Percentiles rank a stretch among this genome's conserved stretches.
Conservation (phyloP, 2,329 filamentous ascomycete species). For the Elsinoe perseae region DNA sequence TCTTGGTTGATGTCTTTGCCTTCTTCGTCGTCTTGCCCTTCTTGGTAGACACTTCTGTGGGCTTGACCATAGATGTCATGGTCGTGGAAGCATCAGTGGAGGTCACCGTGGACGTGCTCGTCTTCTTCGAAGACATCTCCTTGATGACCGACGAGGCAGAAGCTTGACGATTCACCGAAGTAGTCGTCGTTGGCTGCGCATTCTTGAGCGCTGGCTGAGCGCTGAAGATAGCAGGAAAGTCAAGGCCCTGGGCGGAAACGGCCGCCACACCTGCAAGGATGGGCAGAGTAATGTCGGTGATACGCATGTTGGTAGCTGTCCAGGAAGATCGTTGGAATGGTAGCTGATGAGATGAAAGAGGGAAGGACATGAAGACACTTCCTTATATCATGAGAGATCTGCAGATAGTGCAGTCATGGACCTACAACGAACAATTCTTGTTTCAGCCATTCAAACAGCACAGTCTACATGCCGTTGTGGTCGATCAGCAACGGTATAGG, state of each 20-base stretch:
- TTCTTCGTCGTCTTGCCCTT: background rate
- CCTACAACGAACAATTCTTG: background rate
- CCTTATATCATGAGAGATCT: conserved; percentile 1
- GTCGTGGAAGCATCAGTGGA: background rate
- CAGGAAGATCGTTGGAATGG: background rate
- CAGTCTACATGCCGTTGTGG: background rate
- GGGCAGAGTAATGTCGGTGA: conserved; percentile 6
- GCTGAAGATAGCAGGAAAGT: conserved; percentile 14
- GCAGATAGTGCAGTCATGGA: background rate
- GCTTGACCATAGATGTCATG: background rate
- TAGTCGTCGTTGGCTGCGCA: background rate
- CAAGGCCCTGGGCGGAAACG: conserved; percentile 8
- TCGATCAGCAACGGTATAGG: background rate
- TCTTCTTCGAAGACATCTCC: background rate
- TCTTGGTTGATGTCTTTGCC: conserved; percentile 7
- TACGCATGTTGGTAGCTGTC: conserved; percentile 12
- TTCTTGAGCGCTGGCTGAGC: conserved; percentile 5
- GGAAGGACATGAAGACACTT: background rate
- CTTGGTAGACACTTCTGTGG: background rate
- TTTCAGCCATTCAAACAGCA: conserved; percentile 2
- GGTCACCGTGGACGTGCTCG: background rate
- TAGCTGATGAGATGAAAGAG: background rate
- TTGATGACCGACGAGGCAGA: conserved; percentile 8
- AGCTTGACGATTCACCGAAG: background rate
- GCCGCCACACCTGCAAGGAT: conserved; percentile 15